Evolutionary conservation across 306 rosid genomes (phyloP), one percentile per base, ranked within the genome.

Genomic region (Cucurbita pepo): DNA sequence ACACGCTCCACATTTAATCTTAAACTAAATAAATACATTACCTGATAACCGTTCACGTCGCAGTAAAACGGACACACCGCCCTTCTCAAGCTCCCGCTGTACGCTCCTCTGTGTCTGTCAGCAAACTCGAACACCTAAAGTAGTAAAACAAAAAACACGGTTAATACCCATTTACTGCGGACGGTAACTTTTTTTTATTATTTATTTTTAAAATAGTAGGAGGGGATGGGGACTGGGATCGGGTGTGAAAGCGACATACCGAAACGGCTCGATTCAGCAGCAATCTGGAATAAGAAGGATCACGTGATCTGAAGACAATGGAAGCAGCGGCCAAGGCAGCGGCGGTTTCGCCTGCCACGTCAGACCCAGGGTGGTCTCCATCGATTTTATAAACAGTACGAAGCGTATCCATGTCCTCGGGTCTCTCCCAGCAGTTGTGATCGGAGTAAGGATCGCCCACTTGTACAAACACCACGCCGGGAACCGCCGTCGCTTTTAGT

Each of bases 261-360:
- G 80, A 83, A 84, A 94, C 89, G 97, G 99, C 99, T 69, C 99
- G 95, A 77, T 81, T 83, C 60, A 94, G 97, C 2, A 94, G 97
- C 78, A 87, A 25, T 16, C 82, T 43, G 1, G 99, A 91, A 88
- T 91, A 94, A 5, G 91, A 53, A 3, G 97, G 92, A 52, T 94
- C 97, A 85, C 92, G 96, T 86, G 99, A 87, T 79, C 99, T 85
- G 91, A 94, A 94, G 22, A 94, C 99, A 62, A 94, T 94, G 77
- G 99, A 94, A 0, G 99, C 99, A 61, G 99, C 96, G 73, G 99
- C 99, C 37, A 94, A 85, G 0, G 99, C 99, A 72, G 99, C 99
- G 16, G 99, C 96, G 4, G 99, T 86, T 81, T 94, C 99, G 0
- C 96, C 99, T 10, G 97, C 99, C 84, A 94, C 99, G 86, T 94